Percentiles rank a stretch among this genome's conserved stretches.
Evolutionary conservation across 805 yeast species (phyloP).

Genomic region (Candida michaelii): DNA sequence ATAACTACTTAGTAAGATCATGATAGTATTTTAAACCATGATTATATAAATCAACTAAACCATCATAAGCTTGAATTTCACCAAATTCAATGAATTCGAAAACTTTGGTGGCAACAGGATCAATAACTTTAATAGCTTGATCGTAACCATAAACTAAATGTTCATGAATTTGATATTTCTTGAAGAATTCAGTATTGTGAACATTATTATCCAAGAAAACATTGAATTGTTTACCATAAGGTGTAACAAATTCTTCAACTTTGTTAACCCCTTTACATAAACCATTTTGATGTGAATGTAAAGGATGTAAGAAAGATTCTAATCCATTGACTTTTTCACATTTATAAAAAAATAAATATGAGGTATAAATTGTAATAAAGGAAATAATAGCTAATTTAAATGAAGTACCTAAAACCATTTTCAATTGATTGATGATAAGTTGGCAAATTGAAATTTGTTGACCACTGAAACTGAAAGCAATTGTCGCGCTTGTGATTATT

Average conservation of each 20-base stretch:
- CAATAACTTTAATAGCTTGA: slow-evolving; percentile 18
- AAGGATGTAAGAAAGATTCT: slow-evolving; percentile 37
- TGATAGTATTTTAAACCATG: slow-evolving; percentile 22
- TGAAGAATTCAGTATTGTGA: slow-evolving; percentile 35
- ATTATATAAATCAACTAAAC: slow-evolving; percentile 19
- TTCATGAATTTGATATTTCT: slow-evolving; percentile 30
- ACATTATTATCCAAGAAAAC: slow-evolving; percentile 36
- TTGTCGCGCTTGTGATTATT: slow-evolving; percentile 10
- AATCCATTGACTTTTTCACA: slow-evolving; percentile 34
- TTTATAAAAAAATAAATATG: slow-evolving; percentile 41
- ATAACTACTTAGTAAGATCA: slow-evolving; percentile 14
- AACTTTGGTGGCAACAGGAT: slow-evolving; percentile 32
- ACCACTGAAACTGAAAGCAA: slow-evolving; percentile 8
- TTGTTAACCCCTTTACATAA: slow-evolving; percentile 34
- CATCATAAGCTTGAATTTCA: slow-evolving; percentile 32
- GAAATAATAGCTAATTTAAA: slow-evolving; percentile 19
- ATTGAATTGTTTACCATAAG: slow-evolving; percentile 28
- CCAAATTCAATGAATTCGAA: slow-evolving; percentile 34
- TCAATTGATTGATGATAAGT: slow-evolving; percentile 1
- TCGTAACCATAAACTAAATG: slow-evolving; percentile 23
- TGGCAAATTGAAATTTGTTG: slow-evolving; percentile 7
- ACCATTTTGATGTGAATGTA: slow-evolving; percentile 33
- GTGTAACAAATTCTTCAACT: slow-evolving; percentile 28
- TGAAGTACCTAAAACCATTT: slow-evolving; percentile 10
- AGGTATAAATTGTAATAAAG: slow-evolving; percentile 30